Evolutionary conservation across 768 basidiomycete species (phyloP).

Genomic region (Rhodosporidiobolus odoratus): DNA sequence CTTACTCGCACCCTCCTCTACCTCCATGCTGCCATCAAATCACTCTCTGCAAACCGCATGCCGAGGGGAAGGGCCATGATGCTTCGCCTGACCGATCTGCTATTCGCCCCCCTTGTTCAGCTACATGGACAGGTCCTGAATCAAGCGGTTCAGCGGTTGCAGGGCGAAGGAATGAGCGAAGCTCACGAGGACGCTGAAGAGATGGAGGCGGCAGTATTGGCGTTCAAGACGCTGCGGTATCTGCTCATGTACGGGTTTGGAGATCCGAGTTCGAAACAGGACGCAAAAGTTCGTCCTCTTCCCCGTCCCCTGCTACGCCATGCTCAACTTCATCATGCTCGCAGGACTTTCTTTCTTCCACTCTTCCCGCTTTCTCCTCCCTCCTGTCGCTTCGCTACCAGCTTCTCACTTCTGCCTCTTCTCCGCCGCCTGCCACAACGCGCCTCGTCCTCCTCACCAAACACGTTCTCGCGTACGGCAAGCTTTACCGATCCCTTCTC

Average conservation of each 20-base stretch:
- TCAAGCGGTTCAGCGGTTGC: constrained; percentile 47
- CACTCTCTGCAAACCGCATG: constrained; percentile 40
- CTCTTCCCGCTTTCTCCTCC: constrained; percentile 12
- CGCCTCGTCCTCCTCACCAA: constrained; percentile 30
- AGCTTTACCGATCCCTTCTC: constrained; percentile 33
- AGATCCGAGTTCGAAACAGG: constrained; percentile 54
- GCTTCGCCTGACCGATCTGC: constrained; percentile 50
- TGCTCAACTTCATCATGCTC: not conserved
- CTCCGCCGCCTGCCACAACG: not conserved
- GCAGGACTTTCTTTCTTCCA: constrained; percentile 33
- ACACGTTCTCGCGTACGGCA: constrained; percentile 28
- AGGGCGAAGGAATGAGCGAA: constrained; percentile 9
- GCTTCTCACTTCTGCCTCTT: constrained; percentile 4
- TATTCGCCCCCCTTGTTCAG: constrained; percentile 56
- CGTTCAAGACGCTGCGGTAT: constrained; percentile 69
- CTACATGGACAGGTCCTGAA: constrained; percentile 60
- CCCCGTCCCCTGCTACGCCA: not conserved
- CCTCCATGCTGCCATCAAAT: constrained; percentile 35
- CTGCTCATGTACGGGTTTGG: constrained; percentile 57
- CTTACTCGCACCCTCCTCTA: constrained; percentile 36
- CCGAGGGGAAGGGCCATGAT: constrained; percentile 34
- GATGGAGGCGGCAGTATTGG: constrained; percentile 60
- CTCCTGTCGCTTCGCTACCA: constrained; percentile 22
- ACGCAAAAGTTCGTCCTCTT: constrained; percentile 18
- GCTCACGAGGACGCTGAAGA: constrained; percentile 48